A percentile compares a stretch with the other conserved stretches of the same genome.
Conservation (phyloP, 1,284 basidiomycete species). For the Cystobasidiaceae sp. region DNA sequence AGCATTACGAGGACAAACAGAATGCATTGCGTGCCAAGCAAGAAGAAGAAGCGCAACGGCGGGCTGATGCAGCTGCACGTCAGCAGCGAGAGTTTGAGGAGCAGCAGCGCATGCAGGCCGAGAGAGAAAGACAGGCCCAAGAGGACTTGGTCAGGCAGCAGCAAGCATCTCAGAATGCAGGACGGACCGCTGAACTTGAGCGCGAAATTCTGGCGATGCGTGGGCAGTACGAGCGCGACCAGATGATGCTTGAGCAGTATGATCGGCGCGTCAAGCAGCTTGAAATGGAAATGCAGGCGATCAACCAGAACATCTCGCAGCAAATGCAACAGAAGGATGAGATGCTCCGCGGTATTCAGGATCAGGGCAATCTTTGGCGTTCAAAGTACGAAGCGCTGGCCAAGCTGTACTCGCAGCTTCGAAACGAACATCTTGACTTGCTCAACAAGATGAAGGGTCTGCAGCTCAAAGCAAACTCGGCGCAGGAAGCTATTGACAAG, state of each 20-base stretch:
- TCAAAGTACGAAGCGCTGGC: constrained; percentile 99
- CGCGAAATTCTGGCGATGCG: constrained; percentile 86
- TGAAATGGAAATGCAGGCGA: constrained; percentile 79
- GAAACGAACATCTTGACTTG: constrained; percentile 95
- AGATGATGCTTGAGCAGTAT: constrained; percentile 96
- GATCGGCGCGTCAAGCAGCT: constrained; percentile 96
- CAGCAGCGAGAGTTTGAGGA: constrained; percentile 88
- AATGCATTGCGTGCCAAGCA: constrained; percentile 69
- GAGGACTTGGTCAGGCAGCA: constrained; percentile 73
- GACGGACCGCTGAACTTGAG: constrained; percentile 69
- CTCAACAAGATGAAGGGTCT: constrained; percentile 94
- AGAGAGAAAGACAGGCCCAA: constrained; percentile 80
- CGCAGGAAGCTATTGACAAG: constrained; percentile 96
- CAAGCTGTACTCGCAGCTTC: constrained; percentile 96
- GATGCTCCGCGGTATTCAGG: constrained; percentile 88
- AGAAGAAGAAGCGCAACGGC: constrained; percentile 73
- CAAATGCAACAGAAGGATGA: constrained; percentile 93
- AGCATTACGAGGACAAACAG: constrained; percentile 96
- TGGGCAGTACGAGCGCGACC: constrained; percentile 96
- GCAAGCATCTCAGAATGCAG: constrained; percentile 55
- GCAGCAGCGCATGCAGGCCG: constrained; percentile 78
- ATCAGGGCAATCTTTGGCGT: constrained; percentile 94
- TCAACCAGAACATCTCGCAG: constrained; percentile 72
- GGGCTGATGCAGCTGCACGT: constrained; percentile 69
- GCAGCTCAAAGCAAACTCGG: constrained; percentile 96